phyloP scores from a whole-genome alignment of 164 flowering plant genomes.

The Annona squamosa region DNA sequence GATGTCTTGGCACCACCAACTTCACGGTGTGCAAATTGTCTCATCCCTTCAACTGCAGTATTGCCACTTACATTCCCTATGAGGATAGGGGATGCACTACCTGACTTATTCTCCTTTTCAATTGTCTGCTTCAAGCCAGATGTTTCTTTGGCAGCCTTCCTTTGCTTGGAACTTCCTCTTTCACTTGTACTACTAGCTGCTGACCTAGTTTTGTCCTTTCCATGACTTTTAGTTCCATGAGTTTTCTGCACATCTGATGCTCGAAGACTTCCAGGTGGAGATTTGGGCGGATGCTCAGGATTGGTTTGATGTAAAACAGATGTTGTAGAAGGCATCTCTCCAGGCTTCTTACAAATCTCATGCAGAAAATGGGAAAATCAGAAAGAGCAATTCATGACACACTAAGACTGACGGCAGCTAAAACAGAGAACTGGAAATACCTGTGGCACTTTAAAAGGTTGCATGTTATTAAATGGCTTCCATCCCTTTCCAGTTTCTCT shows the following conservation, averaged over 20 bases:
- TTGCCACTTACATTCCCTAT: slow-evolving; percentile 20
- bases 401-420: not conserved
- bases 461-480: slow-evolving; percentile 28
- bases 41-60: slow-evolving; percentile 31
- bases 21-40: slow-evolving; percentile 26
- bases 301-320: slow-evolving; percentile 17
- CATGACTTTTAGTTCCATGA: slow-evolving; percentile 14
- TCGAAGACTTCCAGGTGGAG: slow-evolving; percentile 25
- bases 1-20: slow-evolving; percentile 29
- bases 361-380: not conserved
- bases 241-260: slow-evolving; percentile 20
- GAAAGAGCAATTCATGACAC: not conserved
- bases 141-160: slow-evolving; percentile 30
- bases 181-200: slow-evolving; percentile 33
- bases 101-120: slow-evolving; percentile 27
- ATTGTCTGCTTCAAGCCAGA: slow-evolving; percentile 24
- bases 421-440: slow-evolving; percentile 18
- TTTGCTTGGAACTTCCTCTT: slow-evolving; percentile 40
- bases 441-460: slow-evolving; percentile 24
- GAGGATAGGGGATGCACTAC: slow-evolving; percentile 21
- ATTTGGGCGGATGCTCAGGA: slow-evolving; percentile 20
- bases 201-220: slow-evolving; percentile 44
- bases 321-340: slow-evolving; percentile 21
- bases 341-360: slow-evolving; percentile 19
- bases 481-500: slow-evolving; percentile 28